Base-by-base conservation (phyloP, 352 stramenopile species). In the Pythium brachiatum region DNA sequence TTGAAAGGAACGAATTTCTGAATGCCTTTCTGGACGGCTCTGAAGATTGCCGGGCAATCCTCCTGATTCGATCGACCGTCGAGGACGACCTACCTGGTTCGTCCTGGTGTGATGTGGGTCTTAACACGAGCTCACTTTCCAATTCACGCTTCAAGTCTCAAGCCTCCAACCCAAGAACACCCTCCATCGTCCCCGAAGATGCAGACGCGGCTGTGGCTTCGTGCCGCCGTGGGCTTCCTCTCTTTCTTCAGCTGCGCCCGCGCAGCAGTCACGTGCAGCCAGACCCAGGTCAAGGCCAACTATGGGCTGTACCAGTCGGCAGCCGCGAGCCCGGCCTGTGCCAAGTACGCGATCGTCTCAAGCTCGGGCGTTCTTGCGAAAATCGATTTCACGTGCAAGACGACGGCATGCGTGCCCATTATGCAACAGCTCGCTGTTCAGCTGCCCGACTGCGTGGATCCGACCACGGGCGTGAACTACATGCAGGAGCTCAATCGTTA, bases 351-450 rank as follows among this genome's bases (percentile, higher is more conserved):
- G 2, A 57, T 4, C 18, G 39, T 36, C 23, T 36, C 16, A 11
- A 21, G 29, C 27, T 26, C 34, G 3, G 46, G 53, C 52, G 27
- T n/a, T n/a, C n/a, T 27, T 6, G 36, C 58, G 13, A 47, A 29
- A 11, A 62, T 68, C 53, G 51, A 51, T 1, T 68, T 47, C 52
- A 51, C 53, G 15, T 68, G 53, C 38, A 16, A 9, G 23, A 36
- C 54, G 5, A 62, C 54, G 27, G 32, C 4, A 18, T 62, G 62
- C 39, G 39, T 56, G 7, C 46, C 48, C 5, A 58, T 29, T 3
- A 62, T 68, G 25, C 12, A 47, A 53, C 32, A 68, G 60, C 60
- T 68, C 44, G 53, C 53, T 7, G 15, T 23, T 12, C 29, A 62
- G 34, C 32, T 68, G 11, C 60, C 60, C 44, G 34, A 56, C 43